phyloP scores from a whole-genome alignment of 768 basidiomycete species.

The Macrolepiota albuminosa region DNA sequence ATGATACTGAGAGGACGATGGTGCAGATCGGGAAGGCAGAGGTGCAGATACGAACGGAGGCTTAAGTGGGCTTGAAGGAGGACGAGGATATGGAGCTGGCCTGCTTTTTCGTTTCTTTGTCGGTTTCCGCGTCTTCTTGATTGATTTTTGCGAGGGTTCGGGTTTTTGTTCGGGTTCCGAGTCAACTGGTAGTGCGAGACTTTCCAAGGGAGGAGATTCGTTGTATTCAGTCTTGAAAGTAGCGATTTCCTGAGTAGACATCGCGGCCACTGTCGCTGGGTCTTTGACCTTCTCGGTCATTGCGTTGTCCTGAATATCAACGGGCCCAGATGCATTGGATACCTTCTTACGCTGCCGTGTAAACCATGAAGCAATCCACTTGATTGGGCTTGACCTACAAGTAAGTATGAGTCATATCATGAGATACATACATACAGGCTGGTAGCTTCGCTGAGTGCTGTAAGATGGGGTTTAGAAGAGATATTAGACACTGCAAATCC shows the following conservation, averaged over 20 bases:
- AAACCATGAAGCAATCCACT: constrained; percentile 34
- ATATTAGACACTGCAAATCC: constrained; percentile 20
- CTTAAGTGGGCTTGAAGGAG: constrained; percentile 2
- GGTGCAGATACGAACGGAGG: constrained; percentile 7
- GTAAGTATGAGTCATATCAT: background rate
- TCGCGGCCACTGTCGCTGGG: background rate
- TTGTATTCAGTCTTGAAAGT: constrained; percentile 11
- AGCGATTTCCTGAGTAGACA: constrained; percentile 10
- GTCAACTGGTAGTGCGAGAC: background rate
- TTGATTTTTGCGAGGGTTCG: background rate
- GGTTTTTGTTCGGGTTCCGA: constrained; percentile 1
- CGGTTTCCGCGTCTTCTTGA: background rate
- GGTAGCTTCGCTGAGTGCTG: constrained; percentile 23
- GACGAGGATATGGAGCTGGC: background rate
- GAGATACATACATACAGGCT: constrained; percentile 25
- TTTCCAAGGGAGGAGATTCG: background rate
- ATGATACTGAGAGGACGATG: background rate
- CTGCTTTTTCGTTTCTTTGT: background rate
- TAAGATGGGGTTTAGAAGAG: constrained; percentile 18
- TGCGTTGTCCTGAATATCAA: background rate
- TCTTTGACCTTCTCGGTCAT: background rate
- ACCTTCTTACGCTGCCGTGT: constrained; percentile 24
- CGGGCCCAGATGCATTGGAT: constrained; percentile 7
- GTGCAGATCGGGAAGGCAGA: background rate
- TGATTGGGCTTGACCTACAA: constrained; percentile 18